Evolutionary conservation across 495 filamentous ascomycete genomes (phyloP).

Genomic region (Penicillium manginii): DNA sequence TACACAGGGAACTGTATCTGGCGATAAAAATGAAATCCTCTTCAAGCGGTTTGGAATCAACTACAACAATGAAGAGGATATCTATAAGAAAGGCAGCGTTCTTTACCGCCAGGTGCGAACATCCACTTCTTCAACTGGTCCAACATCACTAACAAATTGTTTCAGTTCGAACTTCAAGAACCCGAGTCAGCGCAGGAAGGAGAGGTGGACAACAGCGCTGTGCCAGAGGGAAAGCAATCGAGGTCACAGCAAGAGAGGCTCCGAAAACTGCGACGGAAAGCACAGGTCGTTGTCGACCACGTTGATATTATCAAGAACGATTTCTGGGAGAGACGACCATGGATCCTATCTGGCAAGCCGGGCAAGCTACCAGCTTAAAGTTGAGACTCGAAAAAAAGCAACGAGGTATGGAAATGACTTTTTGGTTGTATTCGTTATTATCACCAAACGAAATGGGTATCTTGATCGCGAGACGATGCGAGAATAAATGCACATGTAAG

Average conservation of each 20-base stretch:
- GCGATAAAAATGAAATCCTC: constrained; percentile 94
- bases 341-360: constrained; percentile 79
- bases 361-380: constrained; percentile 63
- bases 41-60: constrained; percentile 90
- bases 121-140: not conserved
- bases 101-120: constrained; percentile 76
- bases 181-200: constrained; percentile 21
- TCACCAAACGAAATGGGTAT: constrained; percentile 38
- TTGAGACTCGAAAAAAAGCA: constrained; percentile 22
- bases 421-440: constrained; percentile 7
- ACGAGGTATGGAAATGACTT: not conserved
- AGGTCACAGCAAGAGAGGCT: constrained; percentile 80
- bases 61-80: constrained; percentile 93
- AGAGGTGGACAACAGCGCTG: constrained; percentile 7
- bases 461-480: constrained; percentile 29
- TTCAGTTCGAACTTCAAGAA: constrained; percentile 47
- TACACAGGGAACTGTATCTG: constrained; percentile 72
- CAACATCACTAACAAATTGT: constrained; percentile 16
- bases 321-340: constrained; percentile 87
- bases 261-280: constrained; percentile 73
- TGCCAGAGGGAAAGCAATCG: constrained; percentile 50
- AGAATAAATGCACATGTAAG: constrained; percentile 27
- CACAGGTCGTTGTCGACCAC: constrained; percentile 78
- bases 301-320: constrained; percentile 92
- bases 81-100: constrained; percentile 91